These are phyloP conservation scores for Claviceps capensis DNA, from an alignment of 2,329 filamentous ascomycete species.

Conservation along the genomic window DNA sequence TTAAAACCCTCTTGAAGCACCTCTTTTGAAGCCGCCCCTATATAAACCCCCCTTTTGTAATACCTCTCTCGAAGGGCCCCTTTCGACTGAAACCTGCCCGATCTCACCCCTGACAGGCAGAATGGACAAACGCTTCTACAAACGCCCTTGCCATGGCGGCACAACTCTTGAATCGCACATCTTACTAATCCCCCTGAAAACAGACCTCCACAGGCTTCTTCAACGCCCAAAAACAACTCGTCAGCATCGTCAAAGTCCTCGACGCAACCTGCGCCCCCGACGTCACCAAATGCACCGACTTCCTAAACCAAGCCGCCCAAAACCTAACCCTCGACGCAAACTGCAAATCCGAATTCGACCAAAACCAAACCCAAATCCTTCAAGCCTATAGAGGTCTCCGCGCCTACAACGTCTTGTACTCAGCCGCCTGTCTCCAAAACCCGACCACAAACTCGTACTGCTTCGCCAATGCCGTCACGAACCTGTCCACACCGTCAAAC, in stretches of 20 bases:
- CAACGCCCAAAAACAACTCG: conserved; percentile 54
- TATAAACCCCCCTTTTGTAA: no score
- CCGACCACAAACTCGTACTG: conserved; percentile 54
- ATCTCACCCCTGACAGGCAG: no score
- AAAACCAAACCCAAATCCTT: conserved; percentile 54
- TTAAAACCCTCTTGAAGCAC: not conserved
- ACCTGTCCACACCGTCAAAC: conserved; percentile 54
- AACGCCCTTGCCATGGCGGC: no score
- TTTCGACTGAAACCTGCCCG: no score
- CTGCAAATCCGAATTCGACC: conserved; percentile 58
- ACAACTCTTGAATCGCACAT: not conserved
- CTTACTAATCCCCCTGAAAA: not conserved
- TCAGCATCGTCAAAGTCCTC: conserved; percentile 62
- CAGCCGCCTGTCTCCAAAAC: conserved; percentile 66
- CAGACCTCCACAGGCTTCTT: conserved; percentile 80
- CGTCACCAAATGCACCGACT: conserved; percentile 46
- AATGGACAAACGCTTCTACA: no score
- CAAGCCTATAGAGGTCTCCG: conserved; percentile 64
- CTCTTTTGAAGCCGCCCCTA: not conserved
- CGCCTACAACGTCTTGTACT: conserved; percentile 66
- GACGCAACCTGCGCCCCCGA: conserved; percentile 65
- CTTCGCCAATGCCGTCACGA: conserved; percentile 75
- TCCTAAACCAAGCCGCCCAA: conserved; percentile 50
- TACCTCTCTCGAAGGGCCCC: no score
- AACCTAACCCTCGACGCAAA: conserved; percentile 48